Evolutionary conservation across 306 rosid genomes (phyloP).

Genomic region (Glycyrrhiza uralensis): DNA sequence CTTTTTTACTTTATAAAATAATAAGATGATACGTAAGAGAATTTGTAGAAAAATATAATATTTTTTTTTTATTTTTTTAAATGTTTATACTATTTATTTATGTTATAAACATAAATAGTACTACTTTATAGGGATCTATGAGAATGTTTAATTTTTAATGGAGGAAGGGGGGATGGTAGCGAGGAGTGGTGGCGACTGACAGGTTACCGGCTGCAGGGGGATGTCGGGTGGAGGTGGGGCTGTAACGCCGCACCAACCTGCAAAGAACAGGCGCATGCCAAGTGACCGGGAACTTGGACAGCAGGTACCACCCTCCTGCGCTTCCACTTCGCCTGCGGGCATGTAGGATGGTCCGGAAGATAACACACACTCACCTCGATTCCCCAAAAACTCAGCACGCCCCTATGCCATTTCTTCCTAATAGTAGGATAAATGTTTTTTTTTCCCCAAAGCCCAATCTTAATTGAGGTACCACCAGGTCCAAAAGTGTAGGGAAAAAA

Average conservation of each 20-base stretch:
- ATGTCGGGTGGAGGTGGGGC: constrained; percentile 52
- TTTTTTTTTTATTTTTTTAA: too few species aligned
- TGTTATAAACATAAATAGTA: too few species aligned
- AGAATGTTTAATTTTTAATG: not conserved
- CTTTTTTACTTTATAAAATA: too few species aligned
- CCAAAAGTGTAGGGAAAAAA: too few species aligned
- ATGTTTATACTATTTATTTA: too few species aligned
- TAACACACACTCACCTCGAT: constrained; percentile 78
- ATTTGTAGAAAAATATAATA: too few species aligned
- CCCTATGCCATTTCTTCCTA: not conserved
- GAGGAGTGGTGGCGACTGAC: constrained; percentile 44
- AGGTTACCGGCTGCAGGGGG: constrained; percentile 71
- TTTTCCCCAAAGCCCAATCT: too few species aligned
- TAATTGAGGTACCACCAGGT: too few species aligned
- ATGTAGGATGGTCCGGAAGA: constrained; percentile 60
- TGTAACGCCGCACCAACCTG: constrained; percentile 53
- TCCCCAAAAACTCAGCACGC: constrained; percentile 45
- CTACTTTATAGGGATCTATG: too few species aligned
- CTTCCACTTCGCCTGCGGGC: not conserved
- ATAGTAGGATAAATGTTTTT: too few species aligned
- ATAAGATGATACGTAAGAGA: too few species aligned
- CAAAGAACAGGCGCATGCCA: constrained; percentile 39
- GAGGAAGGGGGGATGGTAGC: not conserved
- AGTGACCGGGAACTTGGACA: constrained; percentile 52
- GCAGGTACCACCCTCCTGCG: constrained; percentile 31